Evolutionary conservation across 1,284 basidiomycete species (phyloP).

Genomic region (Tilletia setariae): DNA sequence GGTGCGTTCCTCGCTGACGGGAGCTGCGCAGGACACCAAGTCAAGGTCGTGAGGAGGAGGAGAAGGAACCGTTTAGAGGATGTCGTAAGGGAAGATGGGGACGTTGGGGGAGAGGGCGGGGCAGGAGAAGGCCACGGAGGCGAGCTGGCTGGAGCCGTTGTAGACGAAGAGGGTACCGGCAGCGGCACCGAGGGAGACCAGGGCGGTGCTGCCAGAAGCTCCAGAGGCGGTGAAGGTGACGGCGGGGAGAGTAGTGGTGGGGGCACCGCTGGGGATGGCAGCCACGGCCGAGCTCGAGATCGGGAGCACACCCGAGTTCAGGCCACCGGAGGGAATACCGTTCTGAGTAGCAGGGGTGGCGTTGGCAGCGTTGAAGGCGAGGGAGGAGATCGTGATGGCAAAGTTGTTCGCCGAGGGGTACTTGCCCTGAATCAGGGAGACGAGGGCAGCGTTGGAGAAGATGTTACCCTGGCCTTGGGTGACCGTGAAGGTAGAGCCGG

Average conservation of each 20-base stretch:
- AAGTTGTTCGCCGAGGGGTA: constrained; percentile 7
- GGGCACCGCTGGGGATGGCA: not conserved
- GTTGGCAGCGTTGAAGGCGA: constrained; percentile 7
- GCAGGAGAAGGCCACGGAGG: constrained; percentile 12
- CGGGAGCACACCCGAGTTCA: not conserved
- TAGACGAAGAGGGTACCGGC: not conserved
- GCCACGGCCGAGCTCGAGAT: not conserved
- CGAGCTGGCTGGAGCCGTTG: not conserved
- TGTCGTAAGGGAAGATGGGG: constrained; percentile 3
- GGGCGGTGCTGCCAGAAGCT: not conserved
- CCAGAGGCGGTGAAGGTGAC: constrained; percentile 6
- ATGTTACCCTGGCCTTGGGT: not conserved
- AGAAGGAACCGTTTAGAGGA: not conserved
- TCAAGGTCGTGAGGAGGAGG: too few species aligned
- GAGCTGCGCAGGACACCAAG: too few species aligned
- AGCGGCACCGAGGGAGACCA: constrained; percentile 7
- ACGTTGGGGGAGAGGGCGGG: not conserved
- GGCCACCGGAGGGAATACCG: not conserved
- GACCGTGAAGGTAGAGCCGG: not conserved
- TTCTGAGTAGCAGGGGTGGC: not conserved
- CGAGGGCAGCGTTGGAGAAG: too few species aligned
- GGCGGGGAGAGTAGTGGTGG: not conserved
- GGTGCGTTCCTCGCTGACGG: too few species aligned
- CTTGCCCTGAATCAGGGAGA: too few species aligned
- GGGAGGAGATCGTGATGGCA: not conserved